These are phyloP conservation scores for Paramecium sexaurelia DNA, from an alignment of 73 alveolate genomes.

Conservation along the genomic window DNA sequence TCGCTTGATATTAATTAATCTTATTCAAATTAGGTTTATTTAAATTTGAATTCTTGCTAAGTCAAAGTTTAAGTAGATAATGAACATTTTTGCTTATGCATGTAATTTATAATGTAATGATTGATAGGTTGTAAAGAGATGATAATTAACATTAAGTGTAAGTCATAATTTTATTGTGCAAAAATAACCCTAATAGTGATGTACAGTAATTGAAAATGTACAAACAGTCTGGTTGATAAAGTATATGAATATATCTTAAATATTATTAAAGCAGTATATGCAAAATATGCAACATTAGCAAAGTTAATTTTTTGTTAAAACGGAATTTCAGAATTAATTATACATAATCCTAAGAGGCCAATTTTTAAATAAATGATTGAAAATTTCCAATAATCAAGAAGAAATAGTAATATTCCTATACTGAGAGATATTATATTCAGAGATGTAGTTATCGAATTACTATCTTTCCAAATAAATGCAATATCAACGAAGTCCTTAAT, in stretches of 20 bases:
- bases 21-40: not conserved
- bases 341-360: not conserved
- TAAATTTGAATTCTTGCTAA: not conserved
- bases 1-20: not conserved
- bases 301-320: not conserved
- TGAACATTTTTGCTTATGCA: not conserved
- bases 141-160: not conserved
- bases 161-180: not conserved
- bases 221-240: not conserved
- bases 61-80: not conserved
- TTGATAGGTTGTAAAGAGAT: not conserved
- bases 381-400: not conserved
- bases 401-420: not conserved
- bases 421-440: not conserved
- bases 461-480: not conserved
- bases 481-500: constrained; percentile 7
- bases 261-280: not conserved
- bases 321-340: not conserved
- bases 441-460: not conserved
- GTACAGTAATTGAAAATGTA: not conserved
- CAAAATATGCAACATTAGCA: not conserved
- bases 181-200: not conserved
- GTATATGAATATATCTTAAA: not conserved
- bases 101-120: not conserved
- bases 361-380: not conserved